These are phyloP conservation scores for Debaryomycetaceae sp. DNA, from an alignment of 1,139 yeast species.

Conservation along the genomic window DNA sequence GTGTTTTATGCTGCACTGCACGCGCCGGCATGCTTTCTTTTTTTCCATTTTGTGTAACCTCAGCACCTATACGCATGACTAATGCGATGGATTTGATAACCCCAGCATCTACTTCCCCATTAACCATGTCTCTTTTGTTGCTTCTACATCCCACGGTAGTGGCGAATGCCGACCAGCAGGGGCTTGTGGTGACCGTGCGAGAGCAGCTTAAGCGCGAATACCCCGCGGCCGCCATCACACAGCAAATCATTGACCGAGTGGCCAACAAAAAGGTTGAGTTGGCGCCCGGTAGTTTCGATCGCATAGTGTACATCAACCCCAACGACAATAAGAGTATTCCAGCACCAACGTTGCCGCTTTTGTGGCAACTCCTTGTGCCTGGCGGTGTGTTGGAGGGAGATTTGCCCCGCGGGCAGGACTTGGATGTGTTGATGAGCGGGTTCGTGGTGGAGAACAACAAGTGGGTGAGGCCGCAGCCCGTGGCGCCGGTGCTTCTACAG, in stretches of 20 bases:
- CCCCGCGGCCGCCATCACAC: slow-evolving; percentile 35
- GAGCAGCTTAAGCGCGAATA: slow-evolving; percentile 12
- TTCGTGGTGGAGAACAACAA: slow-evolving; percentile 39
- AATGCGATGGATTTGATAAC: slow-evolving; percentile 3
- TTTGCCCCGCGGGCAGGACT: slow-evolving; percentile 44
- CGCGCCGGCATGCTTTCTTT: not conserved
- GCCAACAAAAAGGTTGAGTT: slow-evolving; percentile 53
- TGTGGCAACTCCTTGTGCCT: slow-evolving; percentile 37
- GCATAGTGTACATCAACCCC: slow-evolving; percentile 59
- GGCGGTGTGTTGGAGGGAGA: slow-evolving; percentile 54
- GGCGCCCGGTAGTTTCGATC: slow-evolving; percentile 37
- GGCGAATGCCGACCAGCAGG: slow-evolving; percentile 40
- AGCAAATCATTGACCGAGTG: slow-evolving; percentile 69
- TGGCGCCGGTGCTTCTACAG: slow-evolving; percentile 24
- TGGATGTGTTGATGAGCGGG: slow-evolving; percentile 63
- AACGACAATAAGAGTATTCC: slow-evolving; percentile 43
- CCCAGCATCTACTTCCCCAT: slow-evolving; percentile 13
- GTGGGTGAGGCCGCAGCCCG: slow-evolving; percentile 43
- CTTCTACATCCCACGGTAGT: slow-evolving; percentile 74
- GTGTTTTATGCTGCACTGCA: not conserved
- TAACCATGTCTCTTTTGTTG: slow-evolving; percentile 31
- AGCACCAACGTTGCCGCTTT: slow-evolving; percentile 32
- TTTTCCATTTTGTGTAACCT: slow-evolving; percentile 4
- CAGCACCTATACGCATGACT: slow-evolving; percentile 1
- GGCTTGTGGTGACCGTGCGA: slow-evolving; percentile 38